Evolutionary conservation across 2,329 filamentous ascomycete species (phyloP), one percentile per base, ranked within the genome.

Genomic region (Exophiala lecanii-corni): DNA sequence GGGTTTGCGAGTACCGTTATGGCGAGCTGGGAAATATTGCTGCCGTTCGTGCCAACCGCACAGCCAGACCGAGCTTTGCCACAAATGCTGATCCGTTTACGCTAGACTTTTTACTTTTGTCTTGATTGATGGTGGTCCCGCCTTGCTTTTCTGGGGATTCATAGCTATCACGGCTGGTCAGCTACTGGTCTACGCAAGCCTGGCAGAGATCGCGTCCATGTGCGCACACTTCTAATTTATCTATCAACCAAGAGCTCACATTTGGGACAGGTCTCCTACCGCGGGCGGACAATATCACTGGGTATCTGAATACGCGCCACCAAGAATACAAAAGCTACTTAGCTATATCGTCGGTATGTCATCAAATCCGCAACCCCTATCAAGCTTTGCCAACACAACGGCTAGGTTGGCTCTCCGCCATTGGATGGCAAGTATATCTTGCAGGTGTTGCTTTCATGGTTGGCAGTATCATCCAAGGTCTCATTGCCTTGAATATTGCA

Each of bases 251-350:
- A 10, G 25, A 28, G 25, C 9, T 28, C 25, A 9, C 7, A 28
- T 28, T n/a, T 28, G 25, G n/a, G 17, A 9, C 26, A 64, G 60
- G 61, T 61, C 61, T 18, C 62, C 62, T 2, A 64, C 62, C 2
- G 58, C 60, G 16, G 60, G 61, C 15, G 65, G 76, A 1, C 75
- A 79, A 51, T 79, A 78, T 48, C 73, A 77, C 51, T 78, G 74
- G 74, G 74, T 77, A 2, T 76, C 69, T 1, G 73, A 76, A 40
- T 76, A 77, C 47, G 68, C 73, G 0, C 70, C 74, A 0, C 62
- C 58, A 0, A 59, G 59, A 28, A 63, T 68, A 36, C 74, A 78
- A 50, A 76, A 73, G 41, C 67, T 74, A 19, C 60, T 79, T 2
- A 76, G 72, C 49, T 81, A 79, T 53, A 55, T 74, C 13, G 69